These are phyloP conservation scores for Aspergillus steynii DNA, from an alignment of 495 filamentous ascomycete species.

Conservation along the genomic window DNA sequence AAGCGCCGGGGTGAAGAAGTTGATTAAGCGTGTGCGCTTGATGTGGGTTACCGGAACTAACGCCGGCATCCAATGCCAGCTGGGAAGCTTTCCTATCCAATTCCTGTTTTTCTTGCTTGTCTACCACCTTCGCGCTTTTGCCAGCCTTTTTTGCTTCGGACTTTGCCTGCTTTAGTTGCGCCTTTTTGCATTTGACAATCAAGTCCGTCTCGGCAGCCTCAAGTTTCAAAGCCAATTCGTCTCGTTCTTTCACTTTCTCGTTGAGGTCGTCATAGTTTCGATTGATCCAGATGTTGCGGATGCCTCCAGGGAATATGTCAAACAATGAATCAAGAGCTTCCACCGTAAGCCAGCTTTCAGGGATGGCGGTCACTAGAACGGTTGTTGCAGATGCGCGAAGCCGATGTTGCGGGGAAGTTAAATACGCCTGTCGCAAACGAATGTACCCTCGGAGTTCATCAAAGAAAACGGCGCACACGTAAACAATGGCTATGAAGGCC, in stretches of 20 bases:
- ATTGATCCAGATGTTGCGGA: slow-evolving; percentile 96
- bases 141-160: slow-evolving; percentile 63
- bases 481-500: slow-evolving; percentile 76
- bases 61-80: slow-evolving; percentile 66
- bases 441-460: slow-evolving; percentile 88
- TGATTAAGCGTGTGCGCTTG: slow-evolving; percentile 73
- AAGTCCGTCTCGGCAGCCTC: slow-evolving; percentile 85
- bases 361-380: slow-evolving; percentile 87
- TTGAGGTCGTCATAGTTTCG: slow-evolving; percentile 84
- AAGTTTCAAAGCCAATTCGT: slow-evolving; percentile 67
- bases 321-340: slow-evolving; percentile 83
- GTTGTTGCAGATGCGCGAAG: slow-evolving; percentile 95
- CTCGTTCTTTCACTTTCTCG: slow-evolving; percentile 79
- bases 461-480: slow-evolving; percentile 87
- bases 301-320: slow-evolving; percentile 94
- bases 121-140: slow-evolving; percentile 53
- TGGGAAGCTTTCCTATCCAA: slow-evolving; percentile 57
- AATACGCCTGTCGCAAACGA: slow-evolving; percentile 86
- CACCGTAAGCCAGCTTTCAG: slow-evolving; percentile 80
- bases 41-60: slow-evolving; percentile 83
- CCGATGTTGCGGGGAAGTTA: slow-evolving; percentile 95
- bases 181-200: slow-evolving; percentile 74
- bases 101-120: slow-evolving; percentile 40
- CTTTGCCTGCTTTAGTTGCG: slow-evolving; percentile 64
- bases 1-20: slow-evolving; percentile 43